A percentile compares a stretch with the other conserved stretches of the same genome.
Conservation (phyloP, 441 rosid genomes). For the Mallotus repandus region DNA sequence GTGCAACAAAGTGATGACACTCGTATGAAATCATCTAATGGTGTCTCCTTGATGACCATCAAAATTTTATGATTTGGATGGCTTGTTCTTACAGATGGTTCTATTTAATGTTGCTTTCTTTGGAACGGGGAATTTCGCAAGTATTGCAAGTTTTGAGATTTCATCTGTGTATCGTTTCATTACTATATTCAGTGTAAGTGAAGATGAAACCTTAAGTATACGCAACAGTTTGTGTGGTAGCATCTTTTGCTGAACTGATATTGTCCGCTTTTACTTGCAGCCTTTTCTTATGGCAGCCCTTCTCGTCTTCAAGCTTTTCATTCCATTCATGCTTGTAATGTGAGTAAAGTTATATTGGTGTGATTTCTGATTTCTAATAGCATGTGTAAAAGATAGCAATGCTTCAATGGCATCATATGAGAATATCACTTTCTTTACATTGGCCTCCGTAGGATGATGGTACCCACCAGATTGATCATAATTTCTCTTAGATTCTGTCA, state of each 20-base stretch:
- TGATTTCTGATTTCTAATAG: background rate
- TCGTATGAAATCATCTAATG: background rate
- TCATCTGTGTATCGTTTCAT: conserved; percentile 93
- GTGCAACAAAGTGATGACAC: background rate
- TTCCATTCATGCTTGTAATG: conserved; percentile 98
- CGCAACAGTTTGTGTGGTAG: conserved; percentile 17
- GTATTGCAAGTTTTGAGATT: conserved; percentile 98
- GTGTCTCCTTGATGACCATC: background rate
- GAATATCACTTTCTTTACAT: background rate
- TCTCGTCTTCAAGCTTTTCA: conserved; percentile 87
- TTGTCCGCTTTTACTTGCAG: conserved; percentile 43
- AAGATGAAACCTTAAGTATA: conserved; percentile 7
- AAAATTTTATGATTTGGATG: conserved; percentile 23
- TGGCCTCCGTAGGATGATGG: background rate
- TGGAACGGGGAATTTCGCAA: conserved; percentile 96
- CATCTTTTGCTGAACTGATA: conserved; percentile 19
- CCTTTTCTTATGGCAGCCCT: conserved; percentile 97
- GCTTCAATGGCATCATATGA: conserved; percentile 3
- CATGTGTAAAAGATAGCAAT: conserved; percentile 15
- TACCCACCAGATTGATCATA: background rate
- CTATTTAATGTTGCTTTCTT: conserved; percentile 92
- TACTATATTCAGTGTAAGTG: conserved; percentile 93
- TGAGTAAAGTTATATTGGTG: conserved; percentile 43
- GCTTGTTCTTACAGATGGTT: conserved; percentile 62
- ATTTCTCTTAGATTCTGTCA: background rate